Conservation (phyloP, 1,284 basidiomycete species). For the Leucoagaricus sp. region DNA sequence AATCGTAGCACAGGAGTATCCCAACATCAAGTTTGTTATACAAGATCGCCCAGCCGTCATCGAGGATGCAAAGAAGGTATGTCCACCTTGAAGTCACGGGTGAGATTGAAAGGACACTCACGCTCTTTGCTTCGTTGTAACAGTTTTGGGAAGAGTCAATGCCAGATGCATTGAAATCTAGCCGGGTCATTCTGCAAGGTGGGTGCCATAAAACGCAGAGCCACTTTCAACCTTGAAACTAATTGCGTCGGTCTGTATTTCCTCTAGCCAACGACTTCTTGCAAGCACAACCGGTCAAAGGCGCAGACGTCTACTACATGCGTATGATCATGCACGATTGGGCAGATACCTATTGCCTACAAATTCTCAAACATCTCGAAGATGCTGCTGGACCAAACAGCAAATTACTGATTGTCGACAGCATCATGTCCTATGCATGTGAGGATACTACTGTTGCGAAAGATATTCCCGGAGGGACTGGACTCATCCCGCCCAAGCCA, state of each 20-base stretch:
- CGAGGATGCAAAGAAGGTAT: slow-evolving; percentile 29
- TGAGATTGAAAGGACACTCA: too few species aligned
- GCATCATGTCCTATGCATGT: slow-evolving; percentile 30
- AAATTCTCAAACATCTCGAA: slow-evolving; percentile 31
- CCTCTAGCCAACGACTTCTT: slow-evolving; percentile 36
- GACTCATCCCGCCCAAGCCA: too few species aligned
- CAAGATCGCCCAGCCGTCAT: slow-evolving; percentile 37
- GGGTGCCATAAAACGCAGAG: not conserved
- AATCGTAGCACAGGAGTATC: slow-evolving; percentile 24
- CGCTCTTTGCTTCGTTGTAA: too few species aligned
- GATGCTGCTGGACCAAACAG: slow-evolving; percentile 30
- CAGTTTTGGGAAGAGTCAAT: slow-evolving; percentile 33
- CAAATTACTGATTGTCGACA: slow-evolving; percentile 38
- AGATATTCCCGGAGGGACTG: too few species aligned
- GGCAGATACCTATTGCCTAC: slow-evolving; percentile 29
- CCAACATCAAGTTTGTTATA: slow-evolving; percentile 34
- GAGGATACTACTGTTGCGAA: slow-evolving; percentile 21
- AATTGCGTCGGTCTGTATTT: too few species aligned
- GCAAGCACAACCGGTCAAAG: slow-evolving; percentile 26
- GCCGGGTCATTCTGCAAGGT: slow-evolving; percentile 30
- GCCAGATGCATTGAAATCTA: slow-evolving; percentile 27
- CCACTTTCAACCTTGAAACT: not conserved
- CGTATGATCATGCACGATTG: slow-evolving; percentile 37
- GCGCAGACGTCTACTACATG: slow-evolving; percentile 33
- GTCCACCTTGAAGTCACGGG: not conserved